Conservation (phyloP, 2,329 filamentous ascomycete species). For the Colletotrichum caudatum region DNA sequence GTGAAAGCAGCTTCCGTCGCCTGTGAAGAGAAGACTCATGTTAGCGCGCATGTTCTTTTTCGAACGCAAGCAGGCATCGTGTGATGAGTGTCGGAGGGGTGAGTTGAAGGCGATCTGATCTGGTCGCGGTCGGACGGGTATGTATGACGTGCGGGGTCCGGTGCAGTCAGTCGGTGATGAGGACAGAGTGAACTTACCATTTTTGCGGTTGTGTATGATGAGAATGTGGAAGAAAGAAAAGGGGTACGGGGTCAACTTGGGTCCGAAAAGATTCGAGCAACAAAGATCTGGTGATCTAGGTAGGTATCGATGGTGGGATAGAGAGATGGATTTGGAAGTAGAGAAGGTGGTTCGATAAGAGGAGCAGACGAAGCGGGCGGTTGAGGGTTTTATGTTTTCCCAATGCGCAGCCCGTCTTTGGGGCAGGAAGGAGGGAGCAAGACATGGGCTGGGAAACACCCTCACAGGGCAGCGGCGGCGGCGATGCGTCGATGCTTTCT, state of each 20-base stretch:
- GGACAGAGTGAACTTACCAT: slow-evolving; percentile 44
- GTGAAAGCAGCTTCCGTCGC: slow-evolving; percentile 47
- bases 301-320: slow-evolving; percentile 17
- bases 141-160: slow-evolving; percentile 5
- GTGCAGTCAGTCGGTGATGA: background rate
- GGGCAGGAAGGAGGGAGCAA: slow-evolving; percentile 16
- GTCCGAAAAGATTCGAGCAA: background rate
- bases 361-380: slow-evolving; percentile 29
- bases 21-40: slow-evolving; percentile 42
- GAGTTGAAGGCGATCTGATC: background rate
- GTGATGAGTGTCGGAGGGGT: background rate
- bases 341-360: slow-evolving; percentile 19
- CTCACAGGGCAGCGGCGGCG: slow-evolving; percentile 10
- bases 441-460: slow-evolving; percentile 26
- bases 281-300: slow-evolving; percentile 25
- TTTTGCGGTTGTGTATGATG: slow-evolving; percentile 39
- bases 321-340: slow-evolving; percentile 16
- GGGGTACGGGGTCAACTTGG: slow-evolving; percentile 5
- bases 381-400: slow-evolving; percentile 45
- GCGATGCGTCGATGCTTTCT: slow-evolving; percentile 29
- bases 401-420: slow-evolving; percentile 3
- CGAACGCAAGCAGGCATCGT: background rate
- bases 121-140: background rate
- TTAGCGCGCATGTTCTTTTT: slow-evolving; percentile 39
- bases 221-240: slow-evolving; percentile 20